Evolutionary conservation across 345 rosid genomes (phyloP).

Genomic region (Gossypium australe): DNA sequence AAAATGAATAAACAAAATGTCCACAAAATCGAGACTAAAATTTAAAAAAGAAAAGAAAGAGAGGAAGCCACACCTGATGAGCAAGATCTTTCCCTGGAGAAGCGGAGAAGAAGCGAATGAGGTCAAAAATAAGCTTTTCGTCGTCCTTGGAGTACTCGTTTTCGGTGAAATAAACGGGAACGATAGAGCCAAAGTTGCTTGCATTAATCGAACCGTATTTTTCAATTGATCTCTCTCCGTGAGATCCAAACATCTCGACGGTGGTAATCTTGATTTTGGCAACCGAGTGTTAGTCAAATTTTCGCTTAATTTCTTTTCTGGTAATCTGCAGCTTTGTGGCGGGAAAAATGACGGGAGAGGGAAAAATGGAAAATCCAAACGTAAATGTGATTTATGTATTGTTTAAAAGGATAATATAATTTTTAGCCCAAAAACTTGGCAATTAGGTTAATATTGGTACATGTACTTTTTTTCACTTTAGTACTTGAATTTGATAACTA

Average conservation of each 20-base stretch:
- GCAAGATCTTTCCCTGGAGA: constrained; percentile 44
- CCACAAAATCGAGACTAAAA: neutral
- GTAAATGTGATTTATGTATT: constrained; percentile 7
- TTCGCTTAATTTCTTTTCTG: neutral
- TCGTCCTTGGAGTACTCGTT: constrained; percentile 50
- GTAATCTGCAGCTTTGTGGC: constrained; percentile 20
- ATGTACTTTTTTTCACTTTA: too few species aligned
- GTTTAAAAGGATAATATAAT: too few species aligned
- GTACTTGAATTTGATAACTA: too few species aligned
- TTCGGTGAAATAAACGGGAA: constrained; percentile 55
- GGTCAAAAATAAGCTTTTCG: constrained; percentile 44
- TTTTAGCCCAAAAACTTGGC: too few species aligned
- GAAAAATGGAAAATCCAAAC: neutral
- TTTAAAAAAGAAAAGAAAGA: neutral
- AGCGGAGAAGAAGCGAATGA: constrained; percentile 59
- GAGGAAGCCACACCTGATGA: constrained; percentile 50
- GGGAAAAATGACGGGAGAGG: constrained; percentile 10
- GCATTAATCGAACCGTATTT: constrained; percentile 26
- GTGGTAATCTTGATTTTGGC: neutral
- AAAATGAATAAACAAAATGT: neutral
- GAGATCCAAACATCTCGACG: constrained; percentile 32
- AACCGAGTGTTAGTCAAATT: constrained; percentile 7
- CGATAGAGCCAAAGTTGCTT: constrained; percentile 33
- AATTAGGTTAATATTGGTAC: too few species aligned
- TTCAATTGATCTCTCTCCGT: constrained; percentile 20